These are phyloP conservation scores for Calycina herbarum DNA, from an alignment of 2,329 filamentous ascomycete species.

Conservation along the genomic window DNA sequence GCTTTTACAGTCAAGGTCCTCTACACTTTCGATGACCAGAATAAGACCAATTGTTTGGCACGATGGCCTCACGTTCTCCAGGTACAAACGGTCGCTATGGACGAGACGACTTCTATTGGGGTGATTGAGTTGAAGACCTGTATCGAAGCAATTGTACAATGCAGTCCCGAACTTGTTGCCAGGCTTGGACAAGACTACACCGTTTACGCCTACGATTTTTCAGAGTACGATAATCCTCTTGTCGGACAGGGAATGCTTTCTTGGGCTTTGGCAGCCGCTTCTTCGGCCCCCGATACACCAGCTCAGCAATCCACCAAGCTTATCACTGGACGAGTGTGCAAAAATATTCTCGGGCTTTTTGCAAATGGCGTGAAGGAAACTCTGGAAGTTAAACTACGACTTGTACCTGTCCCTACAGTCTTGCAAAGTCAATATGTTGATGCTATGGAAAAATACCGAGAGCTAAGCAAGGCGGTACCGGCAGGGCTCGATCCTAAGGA, in stretches of 20 bases:
- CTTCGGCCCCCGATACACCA: conserved; percentile 53
- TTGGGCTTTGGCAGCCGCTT: conserved; percentile 64
- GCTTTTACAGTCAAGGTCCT: conserved; percentile 78
- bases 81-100: conserved; percentile 77
- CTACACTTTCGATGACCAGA: conserved; percentile 91
- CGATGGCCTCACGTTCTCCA: conserved; percentile 77
- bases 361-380: conserved; percentile 82
- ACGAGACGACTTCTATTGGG: conserved; percentile 79
- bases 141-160: conserved; percentile 73
- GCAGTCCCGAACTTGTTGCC: conserved; percentile 83
- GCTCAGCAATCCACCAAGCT: conserved; percentile 64
- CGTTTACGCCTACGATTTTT: conserved; percentile 97
- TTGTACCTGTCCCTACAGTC: conserved; percentile 68
- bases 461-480: conserved; percentile 56
- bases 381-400: conserved; percentile 85
- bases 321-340: conserved; percentile 87
- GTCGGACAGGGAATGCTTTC: conserved; percentile 97
- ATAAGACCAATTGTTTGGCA: conserved; percentile 85
- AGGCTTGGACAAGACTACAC: conserved; percentile 77
- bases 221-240: conserved; percentile 87
- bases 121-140: conserved; percentile 85
- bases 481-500: conserved; percentile 68
- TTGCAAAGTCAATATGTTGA: conserved; percentile 60
- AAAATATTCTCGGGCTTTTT: conserved; percentile 82
- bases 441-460: conserved; percentile 61